Percentiles rank a stretch among this genome's conserved stretches.
Conservation (phyloP, 2,329 filamentous ascomycete species). For the Epicoccum sorghinum region DNA sequence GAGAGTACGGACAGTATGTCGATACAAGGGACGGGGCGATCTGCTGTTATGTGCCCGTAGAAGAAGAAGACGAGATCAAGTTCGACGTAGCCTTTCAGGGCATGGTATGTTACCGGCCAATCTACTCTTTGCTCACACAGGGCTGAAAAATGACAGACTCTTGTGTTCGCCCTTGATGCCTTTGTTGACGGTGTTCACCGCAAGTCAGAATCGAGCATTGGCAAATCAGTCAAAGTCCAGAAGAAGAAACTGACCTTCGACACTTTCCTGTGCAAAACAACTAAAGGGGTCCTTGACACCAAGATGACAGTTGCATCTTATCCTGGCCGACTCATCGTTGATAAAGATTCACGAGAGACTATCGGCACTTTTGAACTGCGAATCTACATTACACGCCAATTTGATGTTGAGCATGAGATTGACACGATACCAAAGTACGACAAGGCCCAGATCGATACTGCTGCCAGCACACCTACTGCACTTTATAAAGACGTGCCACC, state of each 20-base stretch:
- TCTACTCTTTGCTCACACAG: background rate
- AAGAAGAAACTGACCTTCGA: constrained; percentile 30
- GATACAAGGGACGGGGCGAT: constrained; percentile 31
- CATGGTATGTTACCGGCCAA: constrained; percentile 26
- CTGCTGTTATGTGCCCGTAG: constrained; percentile 47
- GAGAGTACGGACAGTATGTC: constrained; percentile 45
- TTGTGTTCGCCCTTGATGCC: constrained; percentile 42
- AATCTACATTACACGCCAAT: constrained; percentile 32
- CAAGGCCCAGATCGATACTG: background rate
- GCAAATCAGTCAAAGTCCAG: constrained; percentile 19
- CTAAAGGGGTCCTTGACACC: constrained; percentile 74
- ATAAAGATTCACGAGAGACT: constrained; percentile 19
- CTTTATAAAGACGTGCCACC: constrained; percentile 28
- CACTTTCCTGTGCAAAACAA: constrained; percentile 24
- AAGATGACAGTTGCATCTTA: constrained; percentile 91
- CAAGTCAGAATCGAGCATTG: constrained; percentile 13
- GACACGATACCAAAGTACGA: constrained; percentile 19
- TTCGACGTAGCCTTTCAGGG: constrained; percentile 43
- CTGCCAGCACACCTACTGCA: background rate
- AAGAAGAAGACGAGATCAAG: constrained; percentile 37
- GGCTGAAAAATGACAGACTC: constrained; percentile 22
- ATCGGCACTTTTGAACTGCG: constrained; percentile 44
- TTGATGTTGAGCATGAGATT: constrained; percentile 23
- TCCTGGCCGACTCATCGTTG: constrained; percentile 47
- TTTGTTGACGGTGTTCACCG: constrained; percentile 47